phyloP scores from a whole-genome alignment of 2,329 filamentous ascomycete genomes.

The Alternaria tenuissima region DNA sequence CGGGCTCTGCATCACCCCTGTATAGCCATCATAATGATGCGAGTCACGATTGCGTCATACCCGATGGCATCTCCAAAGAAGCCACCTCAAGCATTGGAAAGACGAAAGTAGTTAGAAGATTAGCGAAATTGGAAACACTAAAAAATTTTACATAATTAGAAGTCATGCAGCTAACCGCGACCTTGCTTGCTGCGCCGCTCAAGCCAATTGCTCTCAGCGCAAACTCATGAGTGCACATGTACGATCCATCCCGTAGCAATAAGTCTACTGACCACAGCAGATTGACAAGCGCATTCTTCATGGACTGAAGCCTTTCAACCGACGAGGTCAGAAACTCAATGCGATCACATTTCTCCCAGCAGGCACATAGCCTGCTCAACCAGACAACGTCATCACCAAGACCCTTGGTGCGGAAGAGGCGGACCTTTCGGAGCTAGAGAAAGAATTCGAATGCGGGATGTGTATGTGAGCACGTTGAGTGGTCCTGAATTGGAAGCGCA shows the following conservation, averaged over 20 bases:
- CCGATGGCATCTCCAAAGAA: background rate
- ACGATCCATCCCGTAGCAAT: background rate
- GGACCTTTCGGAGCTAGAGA: slow-evolving; percentile 11
- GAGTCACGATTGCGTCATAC: slow-evolving; percentile 11
- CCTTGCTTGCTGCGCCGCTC: background rate
- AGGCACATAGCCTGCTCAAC: background rate
- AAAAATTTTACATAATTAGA: background rate
- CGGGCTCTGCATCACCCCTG: background rate
- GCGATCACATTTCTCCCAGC: background rate
- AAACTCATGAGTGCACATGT: too few relatives aligned
- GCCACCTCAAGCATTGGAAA: background rate
- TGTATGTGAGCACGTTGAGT: slow-evolving; percentile 34
- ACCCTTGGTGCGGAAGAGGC: background rate
- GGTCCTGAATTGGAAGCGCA: slow-evolving; percentile 28
- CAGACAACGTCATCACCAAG: background rate
- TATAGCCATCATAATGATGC: background rate
- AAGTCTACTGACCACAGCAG: background rate
- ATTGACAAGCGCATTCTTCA: slow-evolving; percentile 21
- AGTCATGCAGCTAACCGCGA: slow-evolving; percentile 1
- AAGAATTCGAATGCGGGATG: slow-evolving; percentile 27
- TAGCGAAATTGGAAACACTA: background rate
- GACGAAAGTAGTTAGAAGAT: background rate
- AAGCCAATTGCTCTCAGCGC: too few relatives aligned
- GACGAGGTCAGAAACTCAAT: slow-evolving; percentile 18
- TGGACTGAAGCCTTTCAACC: background rate